Evolutionary conservation across 140 eudicot species (phyloP).

Genomic region (Cichorium intybus): DNA sequence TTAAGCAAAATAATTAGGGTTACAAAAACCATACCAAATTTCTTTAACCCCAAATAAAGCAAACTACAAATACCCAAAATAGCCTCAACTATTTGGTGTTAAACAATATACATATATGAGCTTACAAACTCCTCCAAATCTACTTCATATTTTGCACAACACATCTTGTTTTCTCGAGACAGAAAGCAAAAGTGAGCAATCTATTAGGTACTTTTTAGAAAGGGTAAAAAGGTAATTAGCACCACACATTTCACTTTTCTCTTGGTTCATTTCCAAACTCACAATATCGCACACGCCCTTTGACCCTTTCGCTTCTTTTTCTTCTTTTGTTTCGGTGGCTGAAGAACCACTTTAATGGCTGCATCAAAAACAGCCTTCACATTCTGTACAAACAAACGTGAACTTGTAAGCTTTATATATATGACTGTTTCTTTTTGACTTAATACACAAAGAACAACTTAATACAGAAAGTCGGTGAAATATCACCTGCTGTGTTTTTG

Average conservation of each 20-base stretch:
- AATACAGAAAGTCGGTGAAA: no score
- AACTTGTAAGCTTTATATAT: background rate
- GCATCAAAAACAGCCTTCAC: constrained; percentile 99
- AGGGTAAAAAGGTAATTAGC: constrained; percentile 33
- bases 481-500: constrained; percentile 89
- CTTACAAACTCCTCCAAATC: constrained; percentile 30
- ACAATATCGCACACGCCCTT: constrained; percentile 73
- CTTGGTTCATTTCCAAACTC: constrained; percentile 8
- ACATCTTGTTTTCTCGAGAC: constrained; percentile 30
- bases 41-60: constrained; percentile 16
- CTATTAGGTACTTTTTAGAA: constrained; percentile 23
- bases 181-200: constrained; percentile 23
- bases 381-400: constrained; percentile 76
- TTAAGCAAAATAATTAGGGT: constrained; percentile 24
- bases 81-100: constrained; percentile 29
- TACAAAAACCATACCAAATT: constrained; percentile 26
- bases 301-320: constrained; percentile 87
- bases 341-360: constrained; percentile 89
- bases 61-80: constrained; percentile 35
- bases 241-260: background rate
- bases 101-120: constrained; percentile 28
- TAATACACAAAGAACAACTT: background rate
- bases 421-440: background rate
- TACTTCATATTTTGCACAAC: constrained; percentile 18
- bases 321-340: constrained; percentile 96